phyloP scores from a whole-genome alignment of 179 eudicot species.

The Beta corolliflora region DNA sequence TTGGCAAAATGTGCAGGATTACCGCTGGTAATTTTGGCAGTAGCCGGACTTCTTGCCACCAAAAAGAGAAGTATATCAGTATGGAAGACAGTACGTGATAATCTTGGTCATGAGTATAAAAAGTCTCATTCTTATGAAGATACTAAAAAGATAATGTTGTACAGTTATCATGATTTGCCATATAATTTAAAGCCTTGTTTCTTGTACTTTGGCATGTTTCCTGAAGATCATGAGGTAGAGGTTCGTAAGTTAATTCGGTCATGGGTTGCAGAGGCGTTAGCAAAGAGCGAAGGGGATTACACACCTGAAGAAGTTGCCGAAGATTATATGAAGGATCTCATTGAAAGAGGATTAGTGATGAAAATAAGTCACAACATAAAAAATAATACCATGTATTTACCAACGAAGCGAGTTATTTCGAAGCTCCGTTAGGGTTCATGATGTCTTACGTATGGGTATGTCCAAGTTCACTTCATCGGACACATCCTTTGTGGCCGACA shows the following conservation, averaged over 20 bases:
- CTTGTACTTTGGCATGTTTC: conserved; percentile 9
- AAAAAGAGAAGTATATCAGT: neutral
- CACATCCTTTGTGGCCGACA: too few species aligned
- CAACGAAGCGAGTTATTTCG: too few species aligned
- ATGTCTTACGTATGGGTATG: too few species aligned
- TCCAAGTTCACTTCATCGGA: too few species aligned
- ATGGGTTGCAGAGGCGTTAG: neutral
- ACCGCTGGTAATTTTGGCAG: neutral
- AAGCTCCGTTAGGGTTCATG: neutral
- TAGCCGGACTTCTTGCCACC: neutral
- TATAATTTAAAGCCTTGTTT: neutral
- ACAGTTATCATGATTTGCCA: neutral
- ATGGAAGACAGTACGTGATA: neutral
- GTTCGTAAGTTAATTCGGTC: neutral
- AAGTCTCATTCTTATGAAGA: neutral
- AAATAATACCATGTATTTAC: too few species aligned
- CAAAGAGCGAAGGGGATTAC: neutral
- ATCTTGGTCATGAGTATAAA: neutral
- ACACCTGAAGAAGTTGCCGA: neutral
- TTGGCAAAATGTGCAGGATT: neutral
- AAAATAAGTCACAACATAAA: neutral
- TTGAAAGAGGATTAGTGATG: neutral
- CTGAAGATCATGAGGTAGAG: neutral
- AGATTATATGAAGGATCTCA: neutral
- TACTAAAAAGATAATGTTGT: neutral